phyloP scores from a whole-genome alignment of 768 basidiomycete genomes.

The Termitomyces sp. region DNA sequence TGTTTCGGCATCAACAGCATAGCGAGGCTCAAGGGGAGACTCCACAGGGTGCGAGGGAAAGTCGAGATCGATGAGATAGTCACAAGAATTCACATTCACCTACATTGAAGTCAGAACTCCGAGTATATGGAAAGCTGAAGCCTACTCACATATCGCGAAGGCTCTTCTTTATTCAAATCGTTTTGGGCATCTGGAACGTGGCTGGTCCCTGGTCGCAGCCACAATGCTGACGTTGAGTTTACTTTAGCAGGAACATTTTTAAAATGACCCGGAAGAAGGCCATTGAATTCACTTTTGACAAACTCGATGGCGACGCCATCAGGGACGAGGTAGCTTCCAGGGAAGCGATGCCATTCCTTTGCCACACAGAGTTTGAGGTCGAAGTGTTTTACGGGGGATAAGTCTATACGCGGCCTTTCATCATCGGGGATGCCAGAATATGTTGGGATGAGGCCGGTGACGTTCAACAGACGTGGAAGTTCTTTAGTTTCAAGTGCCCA shows the following conservation, averaged over 20 bases:
- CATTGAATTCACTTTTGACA: conserved; percentile 89
- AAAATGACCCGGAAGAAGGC: conserved; percentile 87
- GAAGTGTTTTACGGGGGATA: conserved; percentile 65
- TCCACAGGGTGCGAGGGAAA: conserved; percentile 66
- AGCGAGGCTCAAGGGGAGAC: conserved; percentile 75
- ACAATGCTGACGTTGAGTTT: conserved; percentile 32
- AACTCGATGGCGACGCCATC: conserved; percentile 81
- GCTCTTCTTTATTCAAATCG: conserved; percentile 82
- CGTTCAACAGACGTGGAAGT: conserved; percentile 79
- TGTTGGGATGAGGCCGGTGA: conserved; percentile 59
- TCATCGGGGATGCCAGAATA: conserved; percentile 39
- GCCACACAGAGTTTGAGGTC: conserved; percentile 80
- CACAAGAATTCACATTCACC: conserved; percentile 75
- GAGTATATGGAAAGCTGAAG: conserved; percentile 5
- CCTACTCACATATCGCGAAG: conserved; percentile 67
- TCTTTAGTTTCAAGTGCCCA: conserved; percentile 74
- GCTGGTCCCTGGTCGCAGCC: conserved; percentile 63
- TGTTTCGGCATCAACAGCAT: conserved; percentile 55
- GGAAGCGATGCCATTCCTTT: conserved; percentile 97
- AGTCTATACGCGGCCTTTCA: conserved; percentile 54
- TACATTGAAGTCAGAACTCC: conserved; percentile 24
- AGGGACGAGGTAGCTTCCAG: conserved; percentile 86
- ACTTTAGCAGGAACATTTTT: conserved; percentile 31
- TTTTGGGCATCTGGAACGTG: conserved; percentile 69
- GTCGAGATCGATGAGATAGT: conserved; percentile 90